Evolutionary conservation across 106 monocot species (phyloP), one percentile per base, ranked within the genome.

Genomic region (Triglochin maritima): DNA sequence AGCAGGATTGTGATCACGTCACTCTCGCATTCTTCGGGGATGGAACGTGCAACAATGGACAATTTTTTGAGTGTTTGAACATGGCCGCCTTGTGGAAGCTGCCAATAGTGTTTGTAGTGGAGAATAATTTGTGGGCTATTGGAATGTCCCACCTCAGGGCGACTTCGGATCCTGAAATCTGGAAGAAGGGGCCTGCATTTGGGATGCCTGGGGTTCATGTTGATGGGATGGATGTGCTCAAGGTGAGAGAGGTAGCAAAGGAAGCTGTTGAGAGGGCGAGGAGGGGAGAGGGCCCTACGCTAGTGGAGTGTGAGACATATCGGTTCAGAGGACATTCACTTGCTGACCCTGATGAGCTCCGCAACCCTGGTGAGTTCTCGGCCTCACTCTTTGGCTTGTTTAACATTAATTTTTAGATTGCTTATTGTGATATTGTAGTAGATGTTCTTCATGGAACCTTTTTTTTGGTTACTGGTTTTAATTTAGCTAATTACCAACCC

Each of bases 61-160:
- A 99, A 69, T 99, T 99, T 79, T 99, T 99, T 54, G 98, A 99
- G 81, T 89, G 88, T 69, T 73, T 92, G 65, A 99, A 99, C 84
- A 99, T 92, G 92, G 98, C 98, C 2, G 84, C 86, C 47, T 78
- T 99, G 59, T 99, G 92, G 92, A 99, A 99, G 82, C 79, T 99
- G 56, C 98, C 98, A n/a, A 99, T 99, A 42, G 74, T 99, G 64
- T 99, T 99, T 66, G 98, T 99, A 50, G 98, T 99, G 63, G 98
- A 99, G 81, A 99, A 99, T 44, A 99, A 99, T 49, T 58, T 89
- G 69, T 99, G 92, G 92, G 92, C 98, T 0, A 92, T 99, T 14
- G 86, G 88, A 44, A 99, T 89, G 98, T 92, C 92, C 1, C 98
- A 99, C 53, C 11, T 99, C 8, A 71, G 92, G 46, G 80, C 92